These are phyloP conservation scores for Tuber borchii DNA, from an alignment of 495 filamentous ascomycete species.

Conservation along the genomic window DNA sequence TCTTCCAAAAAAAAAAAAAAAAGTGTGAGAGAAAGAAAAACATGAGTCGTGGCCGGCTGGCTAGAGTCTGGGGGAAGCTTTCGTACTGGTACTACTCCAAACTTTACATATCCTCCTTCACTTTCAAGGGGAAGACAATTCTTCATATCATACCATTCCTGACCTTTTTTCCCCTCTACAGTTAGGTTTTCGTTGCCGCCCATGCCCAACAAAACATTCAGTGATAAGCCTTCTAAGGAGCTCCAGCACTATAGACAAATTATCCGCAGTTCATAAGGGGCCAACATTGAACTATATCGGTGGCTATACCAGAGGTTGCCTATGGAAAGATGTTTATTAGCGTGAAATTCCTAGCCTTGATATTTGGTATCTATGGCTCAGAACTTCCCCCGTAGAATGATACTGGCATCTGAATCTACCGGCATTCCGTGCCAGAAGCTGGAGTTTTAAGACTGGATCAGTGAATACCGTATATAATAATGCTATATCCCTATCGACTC, in stretches of 20 bases:
- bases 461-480: not conserved
- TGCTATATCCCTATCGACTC: not conserved
- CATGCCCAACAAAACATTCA: no score
- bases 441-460: not conserved
- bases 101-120: not conserved
- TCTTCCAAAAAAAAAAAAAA: not conserved
- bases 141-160: not conserved
- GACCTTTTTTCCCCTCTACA: no score
- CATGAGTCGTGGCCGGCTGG: not conserved
- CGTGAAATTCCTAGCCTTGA: not conserved
- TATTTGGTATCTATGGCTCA: not conserved
- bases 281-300: not conserved
- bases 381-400: not conserved
- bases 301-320: not conserved
- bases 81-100: not conserved
- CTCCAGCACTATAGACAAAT: no score
- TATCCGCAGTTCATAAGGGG: no score
- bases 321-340: not conserved
- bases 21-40: not conserved
- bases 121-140: not conserved
- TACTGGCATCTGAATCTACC: not conserved
- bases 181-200: no score
- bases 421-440: not conserved
- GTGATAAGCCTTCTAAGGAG: no score
- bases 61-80: not conserved